A percentile compares a stretch with the other conserved stretches of the same genome.
Conservation (phyloP, 164 flowering plant genomes). For the Sedum album region DNA sequence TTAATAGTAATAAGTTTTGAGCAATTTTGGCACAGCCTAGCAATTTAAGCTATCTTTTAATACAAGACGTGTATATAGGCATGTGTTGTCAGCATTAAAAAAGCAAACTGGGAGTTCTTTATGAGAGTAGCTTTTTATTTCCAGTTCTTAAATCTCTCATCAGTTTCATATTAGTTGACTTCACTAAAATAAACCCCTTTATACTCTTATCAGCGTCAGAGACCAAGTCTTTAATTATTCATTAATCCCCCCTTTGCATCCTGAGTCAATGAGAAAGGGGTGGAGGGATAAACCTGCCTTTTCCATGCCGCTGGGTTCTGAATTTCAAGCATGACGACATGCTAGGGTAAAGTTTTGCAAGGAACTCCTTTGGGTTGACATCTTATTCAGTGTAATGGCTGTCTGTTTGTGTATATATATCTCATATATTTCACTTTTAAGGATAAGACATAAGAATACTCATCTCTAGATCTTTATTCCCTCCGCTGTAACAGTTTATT, state of each 20-base stretch:
- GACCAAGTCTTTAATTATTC: neutral
- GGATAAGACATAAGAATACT: neutral
- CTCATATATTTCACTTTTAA: neutral
- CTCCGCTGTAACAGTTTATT: neutral
- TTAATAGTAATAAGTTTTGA: neutral
- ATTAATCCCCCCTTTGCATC: neutral
- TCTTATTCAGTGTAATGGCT: neutral
- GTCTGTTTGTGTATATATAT: neutral
- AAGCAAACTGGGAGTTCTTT: neutral
- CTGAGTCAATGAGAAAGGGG: neutral
- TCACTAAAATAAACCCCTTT: neutral
- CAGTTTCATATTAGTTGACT: neutral
- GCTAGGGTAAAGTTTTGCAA: neutral
- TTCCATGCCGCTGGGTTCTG: neutral
- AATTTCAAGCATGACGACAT: constrained; percentile 2
- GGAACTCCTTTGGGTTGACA: constrained; percentile 1
- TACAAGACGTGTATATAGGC: neutral
- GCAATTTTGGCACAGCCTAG: neutral
- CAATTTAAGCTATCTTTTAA: neutral
- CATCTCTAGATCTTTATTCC: neutral
- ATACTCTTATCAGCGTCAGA: neutral
- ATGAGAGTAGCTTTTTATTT: neutral
- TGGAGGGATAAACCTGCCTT: neutral
- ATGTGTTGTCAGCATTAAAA: neutral
- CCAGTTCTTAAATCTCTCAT: neutral